A percentile compares a stretch with the other conserved stretches of the same genome.
phyloP scores from a whole-genome alignment of 2,329 filamentous ascomycete species.

The Colletotrichum sp. region DNA sequence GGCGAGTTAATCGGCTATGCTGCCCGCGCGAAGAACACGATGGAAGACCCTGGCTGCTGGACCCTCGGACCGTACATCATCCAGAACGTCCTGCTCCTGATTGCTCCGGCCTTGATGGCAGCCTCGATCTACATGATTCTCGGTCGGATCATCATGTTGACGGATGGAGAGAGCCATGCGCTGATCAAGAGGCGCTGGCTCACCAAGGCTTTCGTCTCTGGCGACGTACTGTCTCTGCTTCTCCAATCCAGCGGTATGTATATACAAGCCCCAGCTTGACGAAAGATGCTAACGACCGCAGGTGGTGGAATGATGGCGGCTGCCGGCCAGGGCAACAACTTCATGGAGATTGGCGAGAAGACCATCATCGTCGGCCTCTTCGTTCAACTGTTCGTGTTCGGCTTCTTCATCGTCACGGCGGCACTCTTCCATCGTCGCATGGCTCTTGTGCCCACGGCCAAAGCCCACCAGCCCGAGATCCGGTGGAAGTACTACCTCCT shows the following conservation, averaged over 20 bases:
- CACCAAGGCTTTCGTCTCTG: constrained; percentile 55
- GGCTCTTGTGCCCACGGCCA: constrained; percentile 22
- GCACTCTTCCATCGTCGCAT: constrained; percentile 45
- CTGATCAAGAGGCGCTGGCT: constrained; percentile 48
- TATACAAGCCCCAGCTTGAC: too few species aligned
- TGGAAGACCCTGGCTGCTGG: constrained; percentile 33
- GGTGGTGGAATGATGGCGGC: constrained; percentile 17
- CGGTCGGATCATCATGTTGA: constrained; percentile 42
- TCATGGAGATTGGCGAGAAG: constrained; percentile 40
- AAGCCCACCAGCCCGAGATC: constrained; percentile 9
- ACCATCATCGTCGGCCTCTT: constrained; percentile 57
- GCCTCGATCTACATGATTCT: constrained; percentile 54
- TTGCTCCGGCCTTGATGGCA: constrained; percentile 47
- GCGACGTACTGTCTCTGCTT: constrained; percentile 53
- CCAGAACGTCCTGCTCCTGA: constrained; percentile 39
- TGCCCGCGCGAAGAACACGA: background rate
- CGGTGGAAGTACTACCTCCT: constrained; percentile 34
- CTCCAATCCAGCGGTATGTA: constrained; percentile 30
- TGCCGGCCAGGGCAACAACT: background rate
- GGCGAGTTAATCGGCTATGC: constrained; percentile 16
- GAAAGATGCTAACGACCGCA: background rate
- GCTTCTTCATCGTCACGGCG: constrained; percentile 53
- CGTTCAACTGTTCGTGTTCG: constrained; percentile 59
- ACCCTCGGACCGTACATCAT: constrained; percentile 46
- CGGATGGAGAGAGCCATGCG: constrained; percentile 42